A percentile compares a stretch with the other conserved stretches of the same genome.
These are phyloP conservation scores for Celoporthe dispersa DNA, from an alignment of 2,329 filamentous ascomycete genomes.

Conservation along the genomic window DNA sequence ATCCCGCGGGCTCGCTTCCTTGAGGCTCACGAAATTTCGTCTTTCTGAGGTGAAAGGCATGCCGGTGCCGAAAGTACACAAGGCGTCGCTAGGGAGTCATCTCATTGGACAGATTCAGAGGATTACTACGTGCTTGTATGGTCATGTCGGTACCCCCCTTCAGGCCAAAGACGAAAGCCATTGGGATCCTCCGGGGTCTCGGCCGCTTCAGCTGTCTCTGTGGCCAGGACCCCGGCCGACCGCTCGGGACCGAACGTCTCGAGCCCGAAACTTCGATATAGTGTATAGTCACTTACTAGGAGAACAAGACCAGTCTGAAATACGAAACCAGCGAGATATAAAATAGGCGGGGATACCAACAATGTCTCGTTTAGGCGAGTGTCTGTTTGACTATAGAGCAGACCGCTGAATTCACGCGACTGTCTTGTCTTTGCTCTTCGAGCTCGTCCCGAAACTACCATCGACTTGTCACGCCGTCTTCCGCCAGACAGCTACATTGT, in stretches of 20 bases:
- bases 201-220: background rate
- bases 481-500: background rate
- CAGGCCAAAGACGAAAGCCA: background rate
- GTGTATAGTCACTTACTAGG: background rate
- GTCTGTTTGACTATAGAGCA: background rate
- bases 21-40: background rate
- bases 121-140: background rate
- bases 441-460: background rate
- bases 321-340: background rate
- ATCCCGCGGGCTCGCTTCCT: background rate
- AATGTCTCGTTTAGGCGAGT: background rate
- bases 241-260: conserved; percentile 11
- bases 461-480: background rate
- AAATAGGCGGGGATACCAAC: background rate
- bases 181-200: background rate
- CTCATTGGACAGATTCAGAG: background rate
- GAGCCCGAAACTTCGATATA: background rate
- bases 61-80: background rate
- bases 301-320: background rate
- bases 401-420: background rate
- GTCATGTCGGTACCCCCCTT: background rate
- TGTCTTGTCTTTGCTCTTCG: background rate
- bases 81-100: background rate
- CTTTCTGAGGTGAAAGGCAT: background rate
- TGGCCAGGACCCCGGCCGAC: background rate